A percentile compares a stretch with the other conserved stretches of the same genome.
phyloP scores from a whole-genome alignment of 179 eudicot species.

The Spergularia azorica region DNA sequence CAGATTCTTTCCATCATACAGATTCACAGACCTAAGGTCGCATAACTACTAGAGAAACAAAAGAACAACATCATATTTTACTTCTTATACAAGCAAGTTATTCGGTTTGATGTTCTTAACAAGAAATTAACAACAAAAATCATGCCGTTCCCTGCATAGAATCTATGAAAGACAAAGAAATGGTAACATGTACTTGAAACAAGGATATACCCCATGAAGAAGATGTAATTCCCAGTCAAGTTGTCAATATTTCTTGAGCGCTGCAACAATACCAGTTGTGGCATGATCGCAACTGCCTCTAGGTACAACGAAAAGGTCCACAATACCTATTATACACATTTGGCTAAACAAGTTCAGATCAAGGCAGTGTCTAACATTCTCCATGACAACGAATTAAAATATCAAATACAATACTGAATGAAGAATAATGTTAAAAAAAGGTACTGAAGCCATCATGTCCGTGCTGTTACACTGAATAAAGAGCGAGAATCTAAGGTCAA shows the following conservation, averaged over 20 bases:
- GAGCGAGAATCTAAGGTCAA: too few species aligned
- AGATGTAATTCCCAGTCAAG: conserved; percentile 56
- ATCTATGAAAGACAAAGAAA: not conserved
- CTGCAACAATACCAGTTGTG: conserved; percentile 60
- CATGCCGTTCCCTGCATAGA: too few species aligned
- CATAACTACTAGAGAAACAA: too few species aligned
- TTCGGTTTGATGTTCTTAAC: too few species aligned
- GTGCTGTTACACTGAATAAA: too few species aligned
- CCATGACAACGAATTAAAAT: not conserved
- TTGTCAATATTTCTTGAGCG: conserved; percentile 60
- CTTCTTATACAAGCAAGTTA: too few species aligned
- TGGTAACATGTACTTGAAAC: not conserved
- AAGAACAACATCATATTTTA: too few species aligned
- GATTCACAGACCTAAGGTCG: too few species aligned
- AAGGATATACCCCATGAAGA: conserved; percentile 47
- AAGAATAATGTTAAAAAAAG: not conserved
- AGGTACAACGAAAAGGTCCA: conserved; percentile 61
- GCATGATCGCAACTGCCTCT: conserved; percentile 67
- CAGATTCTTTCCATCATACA: too few species aligned
- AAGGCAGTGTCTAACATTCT: not conserved
- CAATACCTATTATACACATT: conserved; percentile 35
- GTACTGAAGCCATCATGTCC: not conserved
- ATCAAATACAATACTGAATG: not conserved
- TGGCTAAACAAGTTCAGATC: not conserved
- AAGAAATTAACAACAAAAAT: too few species aligned